Conservation (phyloP, 305 asterid species). For the Plantago lanceolata region DNA sequence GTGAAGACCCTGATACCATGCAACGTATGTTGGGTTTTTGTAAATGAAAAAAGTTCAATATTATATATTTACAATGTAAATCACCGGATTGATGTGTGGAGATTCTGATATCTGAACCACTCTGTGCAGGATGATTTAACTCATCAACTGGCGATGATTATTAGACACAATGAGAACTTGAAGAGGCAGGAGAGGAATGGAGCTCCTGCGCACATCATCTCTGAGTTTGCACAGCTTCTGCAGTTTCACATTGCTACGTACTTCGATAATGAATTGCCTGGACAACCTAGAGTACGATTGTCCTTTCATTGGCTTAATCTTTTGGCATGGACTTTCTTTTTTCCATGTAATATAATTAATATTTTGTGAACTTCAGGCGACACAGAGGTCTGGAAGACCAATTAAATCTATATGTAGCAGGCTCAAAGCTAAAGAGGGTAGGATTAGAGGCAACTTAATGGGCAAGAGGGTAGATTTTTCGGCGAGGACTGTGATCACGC, state of each 20-base stretch:
- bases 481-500: constrained; percentile 98
- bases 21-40: background rate
- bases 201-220: constrained; percentile 96
- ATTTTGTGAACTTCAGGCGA: constrained; percentile 49
- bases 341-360: background rate
- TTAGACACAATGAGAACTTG: constrained; percentile 90
- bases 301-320: constrained; percentile 11
- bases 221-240: constrained; percentile 93
- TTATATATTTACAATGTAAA: background rate
- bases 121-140: constrained; percentile 90
- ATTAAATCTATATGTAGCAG: constrained; percentile 96
- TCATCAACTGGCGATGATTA: constrained; percentile 96
- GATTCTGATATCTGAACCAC: constrained; percentile 28
- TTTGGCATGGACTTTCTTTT: background rate
- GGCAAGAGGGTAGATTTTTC: constrained; percentile 97
- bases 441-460: constrained; percentile 96
- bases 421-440: constrained; percentile 95
- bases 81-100: background rate
- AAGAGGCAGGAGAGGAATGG: constrained; percentile 97
- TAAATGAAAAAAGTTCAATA: background rate
- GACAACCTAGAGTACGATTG: constrained; percentile 83
- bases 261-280: constrained; percentile 96
- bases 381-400: constrained; percentile 95
- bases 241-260: constrained; percentile 97
- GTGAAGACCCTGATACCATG: background rate